phyloP scores from a whole-genome alignment of 768 basidiomycete genomes.

The Pleurotus sapidus region DNA sequence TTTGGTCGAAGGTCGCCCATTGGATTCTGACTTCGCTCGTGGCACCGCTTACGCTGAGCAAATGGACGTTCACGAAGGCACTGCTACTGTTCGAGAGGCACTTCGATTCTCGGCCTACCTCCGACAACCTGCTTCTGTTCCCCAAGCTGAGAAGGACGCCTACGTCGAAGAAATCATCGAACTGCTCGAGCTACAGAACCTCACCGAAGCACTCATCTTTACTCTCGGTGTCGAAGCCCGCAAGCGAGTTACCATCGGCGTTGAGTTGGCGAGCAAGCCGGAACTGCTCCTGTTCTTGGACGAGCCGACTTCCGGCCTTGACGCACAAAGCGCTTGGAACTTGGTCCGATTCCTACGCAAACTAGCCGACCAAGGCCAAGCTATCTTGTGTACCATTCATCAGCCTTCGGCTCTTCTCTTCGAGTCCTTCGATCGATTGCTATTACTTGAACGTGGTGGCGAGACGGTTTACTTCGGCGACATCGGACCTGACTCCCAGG shows the following conservation, averaged over 20 bases:
- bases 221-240: constrained; percentile 66
- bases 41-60: constrained; percentile 88
- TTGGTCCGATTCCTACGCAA: constrained; percentile 79
- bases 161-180: constrained; percentile 86
- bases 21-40: constrained; percentile 50
- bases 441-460: constrained; percentile 74
- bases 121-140: constrained; percentile 66
- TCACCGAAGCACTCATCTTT: constrained; percentile 79
- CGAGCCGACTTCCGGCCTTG: constrained; percentile 42
- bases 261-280: constrained; percentile 87
- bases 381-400: constrained; percentile 89
- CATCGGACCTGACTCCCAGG: constrained; percentile 69
- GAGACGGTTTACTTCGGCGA: constrained; percentile 94
- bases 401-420: constrained; percentile 86
- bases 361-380: constrained; percentile 82
- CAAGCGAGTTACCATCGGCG: constrained; percentile 88
- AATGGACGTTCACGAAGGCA: constrained; percentile 63
- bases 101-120: constrained; percentile 84
- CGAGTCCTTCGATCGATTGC: constrained; percentile 76
- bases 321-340: constrained; percentile 68
- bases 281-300: constrained; percentile 73
- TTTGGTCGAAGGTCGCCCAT: constrained; percentile 62
- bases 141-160: constrained; percentile 70
- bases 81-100: constrained; percentile 81
- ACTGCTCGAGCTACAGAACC: constrained; percentile 78